A percentile compares a stretch with the other conserved stretches of the same genome.
Evolutionary conservation across 805 yeast species (phyloP).

Genomic region (Yamadazyma insecticola): DNA sequence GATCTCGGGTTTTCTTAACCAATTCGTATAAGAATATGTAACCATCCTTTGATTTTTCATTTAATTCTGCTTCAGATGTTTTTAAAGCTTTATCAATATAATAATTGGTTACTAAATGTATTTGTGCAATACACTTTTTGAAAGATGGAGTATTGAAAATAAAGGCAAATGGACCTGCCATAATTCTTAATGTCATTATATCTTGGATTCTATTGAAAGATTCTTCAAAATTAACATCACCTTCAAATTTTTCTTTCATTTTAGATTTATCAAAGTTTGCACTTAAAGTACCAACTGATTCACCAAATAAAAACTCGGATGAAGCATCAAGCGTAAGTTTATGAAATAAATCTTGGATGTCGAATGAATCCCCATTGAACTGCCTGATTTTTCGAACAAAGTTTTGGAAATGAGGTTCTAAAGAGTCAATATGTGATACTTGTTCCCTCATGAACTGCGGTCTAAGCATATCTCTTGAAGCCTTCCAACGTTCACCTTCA

Average conservation of each 20-base stretch:
- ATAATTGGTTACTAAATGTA: slow-evolving; percentile 23
- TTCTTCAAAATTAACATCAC: slow-evolving; percentile 5
- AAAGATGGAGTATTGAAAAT: slow-evolving; percentile 23
- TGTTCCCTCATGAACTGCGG: slow-evolving; percentile 33
- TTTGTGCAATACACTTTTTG: slow-evolving; percentile 21
- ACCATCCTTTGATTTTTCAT: slow-evolving; percentile 14
- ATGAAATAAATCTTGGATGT: slow-evolving; percentile 28
- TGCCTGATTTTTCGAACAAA: slow-evolving; percentile 17
- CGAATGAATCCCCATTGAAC: slow-evolving; percentile 16
- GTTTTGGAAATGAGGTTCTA: slow-evolving; percentile 23
- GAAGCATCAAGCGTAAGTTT: slow-evolving; percentile 32
- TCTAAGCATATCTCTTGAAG: slow-evolving; percentile 28
- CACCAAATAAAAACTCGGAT: slow-evolving; percentile 34
- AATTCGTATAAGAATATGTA: slow-evolving; percentile 32
- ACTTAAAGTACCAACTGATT: slow-evolving; percentile 13
- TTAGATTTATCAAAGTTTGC: slow-evolving; percentile 14
- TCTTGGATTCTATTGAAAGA: slow-evolving; percentile 29
- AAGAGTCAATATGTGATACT: slow-evolving; percentile 22
- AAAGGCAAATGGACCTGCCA: slow-evolving; percentile 22
- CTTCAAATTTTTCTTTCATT: slow-evolving; percentile 10
- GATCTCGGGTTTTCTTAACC: slow-evolving; percentile 30
- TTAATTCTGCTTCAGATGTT: slow-evolving; percentile 20
- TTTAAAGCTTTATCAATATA: slow-evolving; percentile 25
- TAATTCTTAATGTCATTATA: slow-evolving; percentile 20
- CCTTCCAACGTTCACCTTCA: slow-evolving; percentile 33